Conservation (phyloP, 208 protist genomes). For the Leishmania gerbilli region DNA sequence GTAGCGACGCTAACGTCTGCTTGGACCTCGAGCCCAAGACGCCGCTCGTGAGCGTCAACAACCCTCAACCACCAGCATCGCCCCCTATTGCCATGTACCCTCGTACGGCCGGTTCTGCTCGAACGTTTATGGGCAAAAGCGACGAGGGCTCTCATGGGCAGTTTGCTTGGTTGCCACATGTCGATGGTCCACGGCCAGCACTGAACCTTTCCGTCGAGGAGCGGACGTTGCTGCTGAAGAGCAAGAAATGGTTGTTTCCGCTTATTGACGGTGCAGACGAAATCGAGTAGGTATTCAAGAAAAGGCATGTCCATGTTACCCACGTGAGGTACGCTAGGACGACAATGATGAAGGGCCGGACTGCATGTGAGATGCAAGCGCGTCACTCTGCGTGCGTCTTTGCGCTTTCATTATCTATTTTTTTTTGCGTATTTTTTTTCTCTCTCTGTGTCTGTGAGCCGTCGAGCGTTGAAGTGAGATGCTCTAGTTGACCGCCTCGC, state of each 20-base stretch:
- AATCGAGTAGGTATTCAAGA: slow-evolving; percentile 4
- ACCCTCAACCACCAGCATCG: slow-evolving; percentile 1
- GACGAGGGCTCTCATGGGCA: neutral
- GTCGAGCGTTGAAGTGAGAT: neutral
- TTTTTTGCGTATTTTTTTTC: neutral
- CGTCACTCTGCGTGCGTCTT: neutral
- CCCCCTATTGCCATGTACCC: slow-evolving; percentile 1
- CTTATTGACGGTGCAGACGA: slow-evolving; percentile 26
- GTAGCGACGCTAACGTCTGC: neutral
- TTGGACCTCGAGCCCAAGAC: neutral
- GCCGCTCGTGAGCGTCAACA: slow-evolving; percentile 4
- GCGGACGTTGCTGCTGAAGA: slow-evolving; percentile 24
- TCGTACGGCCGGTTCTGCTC: neutral
- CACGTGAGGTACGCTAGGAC: neutral
- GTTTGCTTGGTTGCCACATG: neutral
- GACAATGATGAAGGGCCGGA: neutral
- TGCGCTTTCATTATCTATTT: neutral
- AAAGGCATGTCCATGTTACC: neutral
- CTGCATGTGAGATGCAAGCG: neutral
- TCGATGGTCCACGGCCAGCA: slow-evolving; percentile 1
- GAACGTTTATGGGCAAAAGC: neutral
- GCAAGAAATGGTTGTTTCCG: slow-evolving; percentile 27
- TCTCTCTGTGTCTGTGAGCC: neutral
- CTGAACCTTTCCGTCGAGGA: slow-evolving; percentile 29
- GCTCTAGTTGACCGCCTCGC: neutral